These are phyloP conservation scores for Letharia columbiana DNA, from an alignment of 495 filamentous ascomycete species.

Conservation along the genomic window DNA sequence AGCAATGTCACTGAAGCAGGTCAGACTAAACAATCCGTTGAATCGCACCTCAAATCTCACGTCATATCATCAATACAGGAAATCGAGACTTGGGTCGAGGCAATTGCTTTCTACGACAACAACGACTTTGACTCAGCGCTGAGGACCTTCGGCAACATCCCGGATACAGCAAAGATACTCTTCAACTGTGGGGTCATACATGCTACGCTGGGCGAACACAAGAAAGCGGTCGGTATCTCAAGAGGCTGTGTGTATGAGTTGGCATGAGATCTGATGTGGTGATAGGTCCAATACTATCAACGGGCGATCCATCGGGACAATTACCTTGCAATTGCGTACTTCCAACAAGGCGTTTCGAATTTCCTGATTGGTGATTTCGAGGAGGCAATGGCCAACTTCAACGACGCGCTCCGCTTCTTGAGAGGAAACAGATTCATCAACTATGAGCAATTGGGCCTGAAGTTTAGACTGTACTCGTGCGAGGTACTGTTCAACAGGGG, in stretches of 20 bases:
- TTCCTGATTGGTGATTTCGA: constrained; percentile 96
- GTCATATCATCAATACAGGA: constrained; percentile 48
- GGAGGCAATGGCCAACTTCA: constrained; percentile 96
- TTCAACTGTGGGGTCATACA: constrained; percentile 99
- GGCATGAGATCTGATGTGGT: constrained; percentile 12
- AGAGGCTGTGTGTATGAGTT: too few relatives aligned
- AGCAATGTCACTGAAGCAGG: constrained; percentile 69
- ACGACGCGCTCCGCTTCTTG: constrained; percentile 91
- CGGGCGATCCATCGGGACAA: constrained; percentile 79
- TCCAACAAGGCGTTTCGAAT: constrained; percentile 97
- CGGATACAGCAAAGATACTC: constrained; percentile 95
- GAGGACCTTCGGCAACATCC: constrained; percentile 70
- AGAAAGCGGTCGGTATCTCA: constrained; percentile 67
- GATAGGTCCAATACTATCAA: constrained; percentile 89
- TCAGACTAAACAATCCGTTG: constrained; percentile 30
- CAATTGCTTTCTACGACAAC: constrained; percentile 85
- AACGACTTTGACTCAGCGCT: constrained; percentile 90
- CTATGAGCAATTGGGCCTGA: constrained; percentile 92
- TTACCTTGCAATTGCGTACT: constrained; percentile 95
- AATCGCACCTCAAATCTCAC: constrained; percentile 7
- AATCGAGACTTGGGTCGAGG: constrained; percentile 97
- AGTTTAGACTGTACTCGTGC: constrained; percentile 94
- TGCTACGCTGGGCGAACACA: constrained; percentile 94
- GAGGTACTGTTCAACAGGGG: constrained; percentile 98
- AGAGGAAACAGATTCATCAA: constrained; percentile 95